Conservation (phyloP, 2,329 filamentous ascomycete genomes). For the Fusarium tricinctum region DNA sequence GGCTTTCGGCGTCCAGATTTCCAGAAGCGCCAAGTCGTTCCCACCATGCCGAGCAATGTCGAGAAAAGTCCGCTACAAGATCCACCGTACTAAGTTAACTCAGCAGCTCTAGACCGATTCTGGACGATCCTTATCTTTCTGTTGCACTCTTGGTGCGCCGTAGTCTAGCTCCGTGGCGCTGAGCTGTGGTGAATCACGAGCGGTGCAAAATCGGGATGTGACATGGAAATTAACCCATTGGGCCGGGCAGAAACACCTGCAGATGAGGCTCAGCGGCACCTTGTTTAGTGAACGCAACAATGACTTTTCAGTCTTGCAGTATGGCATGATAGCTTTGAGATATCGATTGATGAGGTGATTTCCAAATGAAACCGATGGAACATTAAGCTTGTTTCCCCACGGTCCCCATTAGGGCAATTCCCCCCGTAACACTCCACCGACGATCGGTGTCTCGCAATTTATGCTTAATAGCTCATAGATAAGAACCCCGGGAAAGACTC, state of each 20-base stretch:
- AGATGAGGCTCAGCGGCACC: conserved; percentile 30
- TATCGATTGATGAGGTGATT: no score
- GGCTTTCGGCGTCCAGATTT: conserved; percentile 8
- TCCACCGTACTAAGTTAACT: conserved; percentile 23
- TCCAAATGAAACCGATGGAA: neutral
- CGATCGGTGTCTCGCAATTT: conserved; percentile 17
- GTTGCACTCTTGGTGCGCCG: neutral
- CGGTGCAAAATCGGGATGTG: conserved; percentile 3
- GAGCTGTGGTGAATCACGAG: neutral
- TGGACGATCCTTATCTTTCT: no score
- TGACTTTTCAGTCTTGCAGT: neutral
- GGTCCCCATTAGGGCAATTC: neutral
- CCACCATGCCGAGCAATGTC: conserved; percentile 33
- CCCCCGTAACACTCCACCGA: conserved; percentile 20
- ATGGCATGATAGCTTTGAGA: neutral
- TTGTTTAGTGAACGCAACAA: neutral
- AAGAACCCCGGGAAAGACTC: conserved; percentile 9
- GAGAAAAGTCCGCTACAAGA: conserved; percentile 27
- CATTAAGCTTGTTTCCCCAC: conserved; percentile 31
- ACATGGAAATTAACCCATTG: neutral
- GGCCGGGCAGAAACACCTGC: conserved; percentile 5
- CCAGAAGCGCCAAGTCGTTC: conserved; percentile 1
- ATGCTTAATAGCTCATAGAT: conserved; percentile 39
- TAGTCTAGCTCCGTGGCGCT: conserved; percentile 7
- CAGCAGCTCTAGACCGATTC: conserved; percentile 4